Conservation (phyloP, 306 rosid genomes). For the Cucurbita maxima region DNA sequence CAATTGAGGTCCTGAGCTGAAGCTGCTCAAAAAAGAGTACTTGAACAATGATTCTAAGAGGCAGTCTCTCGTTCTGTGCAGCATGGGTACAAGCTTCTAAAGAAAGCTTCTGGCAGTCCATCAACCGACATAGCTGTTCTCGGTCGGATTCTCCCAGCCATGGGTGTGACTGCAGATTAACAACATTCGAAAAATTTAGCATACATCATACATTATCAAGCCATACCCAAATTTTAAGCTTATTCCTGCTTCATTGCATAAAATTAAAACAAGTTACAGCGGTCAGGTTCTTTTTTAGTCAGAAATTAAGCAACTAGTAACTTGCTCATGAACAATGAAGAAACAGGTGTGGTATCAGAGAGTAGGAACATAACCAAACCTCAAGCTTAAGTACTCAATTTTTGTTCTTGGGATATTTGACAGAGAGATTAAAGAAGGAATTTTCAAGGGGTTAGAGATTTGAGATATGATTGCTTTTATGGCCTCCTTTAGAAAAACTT, state of each 20-base stretch:
- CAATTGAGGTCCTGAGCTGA: conserved; percentile 89
- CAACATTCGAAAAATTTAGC: conserved; percentile 8
- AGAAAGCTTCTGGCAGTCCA: conserved; percentile 98
- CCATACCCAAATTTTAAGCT: not conserved
- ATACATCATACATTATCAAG: conserved; percentile 11
- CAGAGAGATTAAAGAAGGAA: not conserved
- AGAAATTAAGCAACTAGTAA: not conserved
- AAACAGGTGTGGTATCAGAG: not conserved
- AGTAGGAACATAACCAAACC: not conserved
- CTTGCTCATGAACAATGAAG: not conserved
- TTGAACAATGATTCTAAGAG: conserved; percentile 83
- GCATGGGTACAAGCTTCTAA: conserved; percentile 98
- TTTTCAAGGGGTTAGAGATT: not conserved
- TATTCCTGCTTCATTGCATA: not conserved
- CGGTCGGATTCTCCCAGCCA: conserved; percentile 91
- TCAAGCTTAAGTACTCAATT: not conserved
- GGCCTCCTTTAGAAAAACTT: not conserved
- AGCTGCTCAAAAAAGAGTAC: conserved; percentile 99
- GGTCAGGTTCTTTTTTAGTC: not conserved
- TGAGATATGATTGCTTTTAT: not conserved
- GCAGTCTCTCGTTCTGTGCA: conserved; percentile 90
- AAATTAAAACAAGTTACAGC: not conserved
- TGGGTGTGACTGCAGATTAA: conserved; percentile 77
- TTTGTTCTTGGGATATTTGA: not conserved
- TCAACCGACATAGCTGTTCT: conserved; percentile 77